A percentile compares a stretch with the other conserved stretches of the same genome.
Evolutionary conservation across 2,329 filamentous ascomycete genomes (phyloP).

Genomic region (Aspergillus sclerotialis): DNA sequence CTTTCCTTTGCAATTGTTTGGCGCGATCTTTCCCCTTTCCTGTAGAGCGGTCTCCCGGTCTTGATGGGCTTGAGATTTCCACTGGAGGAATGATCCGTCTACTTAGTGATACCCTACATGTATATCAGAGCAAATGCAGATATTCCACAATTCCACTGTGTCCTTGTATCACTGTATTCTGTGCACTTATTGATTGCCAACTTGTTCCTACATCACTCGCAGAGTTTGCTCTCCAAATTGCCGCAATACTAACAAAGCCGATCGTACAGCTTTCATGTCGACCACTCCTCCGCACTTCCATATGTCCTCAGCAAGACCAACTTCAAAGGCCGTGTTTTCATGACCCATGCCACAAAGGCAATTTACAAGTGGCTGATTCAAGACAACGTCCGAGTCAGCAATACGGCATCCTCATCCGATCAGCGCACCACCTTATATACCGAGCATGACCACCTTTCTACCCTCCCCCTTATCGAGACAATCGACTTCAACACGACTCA

Average conservation of each 20-base stretch:
- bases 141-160: slow-evolving; percentile 6
- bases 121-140: slow-evolving; percentile 29
- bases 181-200: not conserved
- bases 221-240: not conserved
- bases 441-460: slow-evolving; percentile 89
- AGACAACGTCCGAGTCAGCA: slow-evolving; percentile 87
- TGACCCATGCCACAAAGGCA: slow-evolving; percentile 98
- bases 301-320: slow-evolving; percentile 98
- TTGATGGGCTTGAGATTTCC: slow-evolving; percentile 1
- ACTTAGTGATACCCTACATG: slow-evolving; percentile 15
- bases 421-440: slow-evolving; percentile 71
- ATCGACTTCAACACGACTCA: slow-evolving; percentile 98
- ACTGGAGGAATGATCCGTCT: slow-evolving; percentile 5
- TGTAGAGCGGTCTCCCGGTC: slow-evolving; percentile 3
- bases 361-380: slow-evolving; percentile 99
- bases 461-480: slow-evolving; percentile 88
- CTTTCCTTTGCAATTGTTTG: slow-evolving; percentile 10
- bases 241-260: too few relatives aligned
- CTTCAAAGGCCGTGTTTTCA: slow-evolving; percentile 93
- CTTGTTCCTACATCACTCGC: too few relatives aligned
- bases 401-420: slow-evolving; percentile 56
- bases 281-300: slow-evolving; percentile 96
- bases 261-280: slow-evolving; percentile 87
- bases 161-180: slow-evolving; percentile 5
- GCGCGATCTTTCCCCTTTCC: slow-evolving; percentile 2